Conservation (phyloP, 2,329 filamentous ascomycete genomes). For the Onygenales sp. region DNA sequence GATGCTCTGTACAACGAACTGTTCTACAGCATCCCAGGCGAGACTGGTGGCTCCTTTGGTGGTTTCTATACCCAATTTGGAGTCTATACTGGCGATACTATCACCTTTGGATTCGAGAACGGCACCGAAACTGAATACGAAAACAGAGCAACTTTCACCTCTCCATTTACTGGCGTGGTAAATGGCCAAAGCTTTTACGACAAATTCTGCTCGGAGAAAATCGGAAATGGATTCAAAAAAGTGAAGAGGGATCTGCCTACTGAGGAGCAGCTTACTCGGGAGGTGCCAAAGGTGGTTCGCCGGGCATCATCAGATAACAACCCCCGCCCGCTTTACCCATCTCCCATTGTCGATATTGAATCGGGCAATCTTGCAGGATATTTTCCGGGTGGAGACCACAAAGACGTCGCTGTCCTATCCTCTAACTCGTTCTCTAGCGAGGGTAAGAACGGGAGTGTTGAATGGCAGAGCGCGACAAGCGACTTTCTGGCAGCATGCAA, state of each 20-base stretch:
- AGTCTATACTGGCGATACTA: conserved; percentile 18
- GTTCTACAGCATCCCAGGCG: conserved; percentile 16
- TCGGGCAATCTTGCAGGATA: conserved; percentile 34
- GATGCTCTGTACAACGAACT: conserved; percentile 25
- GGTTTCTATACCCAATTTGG: conserved; percentile 7
- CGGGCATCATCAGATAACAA: neutral
- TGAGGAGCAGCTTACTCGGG: neutral
- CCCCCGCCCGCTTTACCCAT: conserved; percentile 23
- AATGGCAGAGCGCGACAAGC: conserved; percentile 31
- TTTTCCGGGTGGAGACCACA: conserved; percentile 29
- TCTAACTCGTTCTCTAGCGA: conserved; percentile 29
- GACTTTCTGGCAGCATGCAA: conserved; percentile 40
- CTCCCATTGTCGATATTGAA: conserved; percentile 25
- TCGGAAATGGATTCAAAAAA: conserved; percentile 1
- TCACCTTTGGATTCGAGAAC: conserved; percentile 23
- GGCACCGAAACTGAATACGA: conserved; percentile 18
- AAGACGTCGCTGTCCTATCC: conserved; percentile 37
- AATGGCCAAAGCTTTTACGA: conserved; percentile 33
- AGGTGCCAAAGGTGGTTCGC: neutral
- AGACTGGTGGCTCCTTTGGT: neutral
- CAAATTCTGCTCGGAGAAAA: conserved; percentile 22
- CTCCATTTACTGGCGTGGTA: conserved; percentile 25
- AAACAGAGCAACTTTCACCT: conserved; percentile 16
- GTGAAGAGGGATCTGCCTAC: conserved; percentile 5
- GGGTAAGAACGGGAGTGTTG: conserved; percentile 12